Percentiles rank a stretch among this genome's conserved stretches.
These are phyloP conservation scores for Penicillium verrucosum DNA, from an alignment of 2,329 filamentous ascomycete species.

Conservation along the genomic window DNA sequence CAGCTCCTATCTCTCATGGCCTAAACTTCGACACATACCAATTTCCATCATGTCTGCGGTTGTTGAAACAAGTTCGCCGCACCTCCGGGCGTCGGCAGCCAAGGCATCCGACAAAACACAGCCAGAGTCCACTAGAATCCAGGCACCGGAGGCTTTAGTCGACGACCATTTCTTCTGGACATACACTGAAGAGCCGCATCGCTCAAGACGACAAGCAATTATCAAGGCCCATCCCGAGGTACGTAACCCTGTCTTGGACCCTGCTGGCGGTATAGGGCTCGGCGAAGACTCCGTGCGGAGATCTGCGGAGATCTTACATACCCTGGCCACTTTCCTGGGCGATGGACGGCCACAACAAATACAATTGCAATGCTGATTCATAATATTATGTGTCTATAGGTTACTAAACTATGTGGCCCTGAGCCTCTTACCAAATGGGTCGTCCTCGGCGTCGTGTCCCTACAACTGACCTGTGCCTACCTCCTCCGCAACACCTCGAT, in stretches of 20 bases:
- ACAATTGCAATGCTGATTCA: slow-evolving; percentile 13
- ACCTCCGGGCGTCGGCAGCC: slow-evolving; percentile 34
- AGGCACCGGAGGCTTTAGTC: slow-evolving; percentile 32
- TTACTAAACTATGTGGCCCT: slow-evolving; percentile 93
- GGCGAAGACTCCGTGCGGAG: slow-evolving; percentile 1
- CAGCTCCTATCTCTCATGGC: slow-evolving; percentile 12
- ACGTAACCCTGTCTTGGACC: slow-evolving; percentile 19
- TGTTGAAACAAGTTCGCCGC: slow-evolving; percentile 32
- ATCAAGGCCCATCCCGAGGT: slow-evolving; percentile 98
- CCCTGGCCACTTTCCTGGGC: slow-evolving; percentile 6
- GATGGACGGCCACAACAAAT: slow-evolving; percentile 1
- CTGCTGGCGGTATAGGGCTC: not conserved
- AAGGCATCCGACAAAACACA: slow-evolving; percentile 24
- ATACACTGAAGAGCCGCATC: slow-evolving; percentile 96
- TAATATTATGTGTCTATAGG: slow-evolving; percentile 51
- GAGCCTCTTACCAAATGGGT: slow-evolving; percentile 95
- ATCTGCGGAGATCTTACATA: not conserved
- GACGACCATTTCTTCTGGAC: slow-evolving; percentile 89
- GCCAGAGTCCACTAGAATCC: slow-evolving; percentile 23
- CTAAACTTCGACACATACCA: slow-evolving; percentile 6
- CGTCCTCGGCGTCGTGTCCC: slow-evolving; percentile 74
- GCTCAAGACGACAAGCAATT: slow-evolving; percentile 83
- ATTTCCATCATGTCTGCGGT: slow-evolving; percentile 29
- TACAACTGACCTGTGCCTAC: slow-evolving; percentile 77
- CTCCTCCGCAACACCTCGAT: slow-evolving; percentile 73